Base-by-base conservation (phyloP, 176 grass and related monocot genomes). In the Oropetium thomaeum region DNA sequence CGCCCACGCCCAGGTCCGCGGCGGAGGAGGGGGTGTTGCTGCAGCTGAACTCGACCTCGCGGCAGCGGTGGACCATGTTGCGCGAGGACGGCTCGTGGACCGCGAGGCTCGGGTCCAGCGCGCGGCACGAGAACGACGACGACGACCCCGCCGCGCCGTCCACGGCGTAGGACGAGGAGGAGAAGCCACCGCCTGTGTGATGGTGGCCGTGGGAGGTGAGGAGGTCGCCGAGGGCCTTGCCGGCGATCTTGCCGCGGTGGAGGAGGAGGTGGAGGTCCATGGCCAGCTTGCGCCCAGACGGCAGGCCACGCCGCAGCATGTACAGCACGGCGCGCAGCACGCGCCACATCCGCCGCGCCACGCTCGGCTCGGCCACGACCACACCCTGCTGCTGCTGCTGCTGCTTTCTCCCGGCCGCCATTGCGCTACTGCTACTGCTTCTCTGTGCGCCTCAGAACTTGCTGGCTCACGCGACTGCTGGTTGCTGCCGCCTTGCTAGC, bases 21-120 rank as follows among this genome's bases (percentile, higher is more conserved):
- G 51, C 31, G 1, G 79, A 38, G 27, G 83, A 78, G 3, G 93
- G 87, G 44, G 94, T 97, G 87, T 84, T 93, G 83, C 88, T 93
- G 87, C 94, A 93, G 84, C 88, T 93, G 81, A 97, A 97, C 88
- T 93, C 86, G 11, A 97, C 94, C 79, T 97, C 94, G 15, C 73
- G 74, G 59, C 78, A 35, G 29, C n/a, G n/a, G 19, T 1, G 27
- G n/a, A n/a, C n/a, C n/a, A n/a, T n/a, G n/a, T n/a, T 16, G 6
- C 42, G 42, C 79, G 65, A 38, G 10, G 70, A 68, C 1, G 84
- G 84, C 78, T 87, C 84, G 79, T 87, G 67, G 7, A 87, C 84
- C n/a, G 78, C 78, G 71, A 76, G 34, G 32, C 35, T 25, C 22
- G 84, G 65, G 47, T 87, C 84, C 16, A 87, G 58, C 7, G 59